Evolutionary conservation across 305 asterid species (phyloP), one percentile per base, ranked within the genome.

Genomic region (Caryopteris hybrid): DNA sequence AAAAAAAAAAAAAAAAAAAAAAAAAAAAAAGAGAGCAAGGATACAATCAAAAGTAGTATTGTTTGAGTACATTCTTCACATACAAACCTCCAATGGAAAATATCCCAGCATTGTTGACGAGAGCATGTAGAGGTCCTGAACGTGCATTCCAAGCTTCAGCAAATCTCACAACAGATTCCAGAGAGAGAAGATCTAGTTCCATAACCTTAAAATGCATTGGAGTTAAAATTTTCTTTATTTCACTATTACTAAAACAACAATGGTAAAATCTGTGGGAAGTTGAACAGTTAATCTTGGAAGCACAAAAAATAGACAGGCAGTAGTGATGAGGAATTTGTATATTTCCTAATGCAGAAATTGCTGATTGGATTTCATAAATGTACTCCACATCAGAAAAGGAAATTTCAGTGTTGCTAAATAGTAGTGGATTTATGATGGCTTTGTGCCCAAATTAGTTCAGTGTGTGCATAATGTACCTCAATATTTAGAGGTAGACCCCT

Each of bases 31-130:
- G n/a, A 27, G 58, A 11, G 45, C 8, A 61, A 64, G 23, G 63
- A 25, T 1, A 11, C 43, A 48, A 58, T 9, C 8, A 11, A 39
- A 63, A 25, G 65, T n/a, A 59, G 63, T 53, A 55, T 17, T 9
- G 5, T 57, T 34, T 18, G 45, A 66, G 57, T 61, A 62, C 61
- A 53, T 58, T 46, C 27, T 59, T 65, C 13, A 36, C n/a, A 29
- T 29, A 79, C 89, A 75, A 66, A 92, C 97, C 96, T 76, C 99
- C 95, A 63, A 93, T 88, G 8, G 97, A 80, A 82, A 88, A 90
- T 76, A 93, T 88, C 76, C 97, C 97, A 21, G 97, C 97, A 79
- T 93, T 90, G 59, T 93, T 93, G 70, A 93, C 84, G 72, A 93
- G 92, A 39, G 86, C 95, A 52, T 90, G 95, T 60, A 93, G 69